Percentiles rank a stretch among this genome's conserved stretches.
These are phyloP conservation scores for Akanthomyces muscarius DNA, from an alignment of 2,329 filamentous ascomycete species.

Conservation along the genomic window DNA sequence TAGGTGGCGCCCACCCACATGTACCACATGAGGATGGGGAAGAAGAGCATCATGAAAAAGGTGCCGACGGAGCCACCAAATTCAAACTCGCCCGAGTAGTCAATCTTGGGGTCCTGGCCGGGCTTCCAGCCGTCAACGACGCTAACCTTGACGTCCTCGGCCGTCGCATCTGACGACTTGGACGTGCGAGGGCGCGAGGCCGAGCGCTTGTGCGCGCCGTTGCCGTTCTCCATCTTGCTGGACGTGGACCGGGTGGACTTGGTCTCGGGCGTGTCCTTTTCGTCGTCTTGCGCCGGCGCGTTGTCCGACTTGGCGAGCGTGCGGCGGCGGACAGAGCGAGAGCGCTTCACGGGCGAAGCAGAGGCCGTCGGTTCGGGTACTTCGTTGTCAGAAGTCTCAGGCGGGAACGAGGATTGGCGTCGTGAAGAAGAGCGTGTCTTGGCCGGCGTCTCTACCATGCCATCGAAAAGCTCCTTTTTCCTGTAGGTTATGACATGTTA, in stretches of 20 bases:
- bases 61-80: constrained; percentile 87
- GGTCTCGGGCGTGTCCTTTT: constrained; percentile 19
- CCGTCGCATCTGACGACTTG: constrained; percentile 4
- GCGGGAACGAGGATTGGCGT: constrained; percentile 47
- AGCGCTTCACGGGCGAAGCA: constrained; percentile 37
- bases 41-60: constrained; percentile 80
- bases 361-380: constrained; percentile 42
- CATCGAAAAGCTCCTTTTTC: constrained; percentile 59
- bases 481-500: constrained; percentile 30
- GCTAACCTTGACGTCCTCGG: constrained; percentile 24
- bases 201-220: constrained; percentile 1
- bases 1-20: constrained; percentile 97
- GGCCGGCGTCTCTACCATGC: constrained; percentile 56
- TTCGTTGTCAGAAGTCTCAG: constrained; percentile 44
- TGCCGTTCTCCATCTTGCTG: constrained; percentile 3
- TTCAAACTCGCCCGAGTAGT: constrained; percentile 65
- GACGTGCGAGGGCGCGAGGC: constrained; percentile 10
- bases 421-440: constrained; percentile 41
- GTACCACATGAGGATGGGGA: constrained; percentile 96
- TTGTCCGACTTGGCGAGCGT: constrained; percentile 48
- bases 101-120: constrained; percentile 58
- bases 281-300: constrained; percentile 47
- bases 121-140: constrained; percentile 54
- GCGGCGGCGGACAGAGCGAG: constrained; percentile 41
- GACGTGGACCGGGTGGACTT: background rate